Base-by-base conservation (phyloP, 345 rosid genomes). In the Eucalyptus sp. region DNA sequence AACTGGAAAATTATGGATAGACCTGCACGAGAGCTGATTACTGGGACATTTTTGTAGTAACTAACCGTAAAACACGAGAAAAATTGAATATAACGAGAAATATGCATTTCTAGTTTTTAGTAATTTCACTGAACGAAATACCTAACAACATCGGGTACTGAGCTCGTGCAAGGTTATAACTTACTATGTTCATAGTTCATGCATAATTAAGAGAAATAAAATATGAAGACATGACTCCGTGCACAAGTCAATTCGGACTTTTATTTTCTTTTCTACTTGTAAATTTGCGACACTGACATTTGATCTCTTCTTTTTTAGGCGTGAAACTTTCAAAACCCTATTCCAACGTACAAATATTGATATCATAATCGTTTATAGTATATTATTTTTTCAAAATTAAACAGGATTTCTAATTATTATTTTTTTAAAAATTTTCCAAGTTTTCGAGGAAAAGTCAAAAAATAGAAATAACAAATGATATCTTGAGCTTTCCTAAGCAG, bases 371-470 rank as follows among this genome's bases (percentile, higher is more conserved):
- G 43, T 66, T 31, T 31, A 15, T 12, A 7, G 3, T 66, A 31
- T 31, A 15, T 15, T 66, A 7, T n/a, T 15, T 15, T 16, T 29
- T 10, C 17, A 31, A 66, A 66, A 66, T 31, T 16, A 14, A 15
- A 66, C 1, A 7, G 79, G 7, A 66, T 66, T 16, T 8, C 11
- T 31, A 66, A 4, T 66, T 31, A 41, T 41, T 41, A 4, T 41
- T 41, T 4, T 31, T 37, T 60, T 4, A 0, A 0, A 7, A 51
- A 6, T 0, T 1, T 17, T 7, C 22, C 3, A 17, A 52, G 56
- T 68, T 31, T 31, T 31, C 43, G 43, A 68, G 43, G 43, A 68
- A 68, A 68, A 68, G 22, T 68, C 43, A 64, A 68, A 66, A 31
- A 15, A 9, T n/a, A 66, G 31, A 31, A 15, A 15, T 31, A 31